Evolutionary conservation across 305 asterid species (phyloP), one percentile per base, ranked within the genome.

Genomic region (Caryopteris hybrid): DNA sequence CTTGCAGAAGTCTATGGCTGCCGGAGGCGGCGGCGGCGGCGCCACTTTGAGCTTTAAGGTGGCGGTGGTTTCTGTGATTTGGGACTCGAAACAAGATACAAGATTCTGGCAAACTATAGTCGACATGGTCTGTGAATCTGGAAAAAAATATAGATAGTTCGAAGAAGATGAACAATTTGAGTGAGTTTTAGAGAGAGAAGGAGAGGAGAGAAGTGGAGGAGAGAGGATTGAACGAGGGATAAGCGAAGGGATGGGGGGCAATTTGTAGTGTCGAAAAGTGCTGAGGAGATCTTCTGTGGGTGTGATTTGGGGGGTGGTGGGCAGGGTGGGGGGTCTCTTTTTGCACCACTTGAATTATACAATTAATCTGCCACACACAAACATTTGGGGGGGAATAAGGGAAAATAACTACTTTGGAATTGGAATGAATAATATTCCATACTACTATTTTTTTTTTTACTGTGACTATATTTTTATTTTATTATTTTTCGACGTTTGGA

Each of bases 241-340:
- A 68, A 73, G 78, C 31, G 83, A 83, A 74, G 80, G 81, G 77
- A 66, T 69, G 81, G 82, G 74, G 73, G 81, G 25, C 77, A 72
- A 81, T 87, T 87, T 87, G 80, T 87, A 85, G 95, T 78, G 79
- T 73, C 66, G 33, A 81, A 81, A 83, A 78, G 86, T 76, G 79
- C 66, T 61, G 70, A n/a, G 43, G 71, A 67, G 68, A 60, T 63
- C 78, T 38, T 54, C 68, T 67, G 64, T 27, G 62, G 13, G 75
- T 27, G 63, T 8, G 66, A 18, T 59, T 2, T 29, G 14, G 46
- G 48, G 56, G 48, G 74, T n/a, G 39, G 41, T 39, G 54, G 0
- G 10, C 29, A 52, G 34, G 74, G 48, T 8, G 1, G 68, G 38
- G 41, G 18, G 50, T 50, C 62, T 64, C 75, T 76, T 74, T 84